phyloP scores from a whole-genome alignment of 495 filamentous ascomycete species.

The Aspergillus mulundensis region DNA sequence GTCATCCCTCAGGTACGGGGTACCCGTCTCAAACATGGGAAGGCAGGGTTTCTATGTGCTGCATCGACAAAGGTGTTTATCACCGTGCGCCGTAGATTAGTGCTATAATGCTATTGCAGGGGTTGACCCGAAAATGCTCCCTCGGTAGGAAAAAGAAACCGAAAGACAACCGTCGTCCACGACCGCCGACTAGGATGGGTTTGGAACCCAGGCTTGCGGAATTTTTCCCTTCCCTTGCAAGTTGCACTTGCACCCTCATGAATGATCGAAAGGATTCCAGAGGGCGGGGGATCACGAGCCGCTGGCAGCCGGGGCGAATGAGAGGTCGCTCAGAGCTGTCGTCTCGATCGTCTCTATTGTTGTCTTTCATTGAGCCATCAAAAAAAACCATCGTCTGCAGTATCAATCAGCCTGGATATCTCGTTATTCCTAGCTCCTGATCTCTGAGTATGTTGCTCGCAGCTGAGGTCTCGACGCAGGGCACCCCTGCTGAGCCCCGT shows the following conservation, averaged over 20 bases:
- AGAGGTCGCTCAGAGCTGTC: conserved; percentile 8
- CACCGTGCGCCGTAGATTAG: neutral
- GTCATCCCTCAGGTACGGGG: neutral
- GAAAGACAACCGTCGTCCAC: neutral
- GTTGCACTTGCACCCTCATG: neutral
- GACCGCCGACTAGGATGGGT: conserved; percentile 3
- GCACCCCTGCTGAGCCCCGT: neutral
- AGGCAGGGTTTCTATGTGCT: neutral
- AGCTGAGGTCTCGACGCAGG: neutral
- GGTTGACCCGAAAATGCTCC: neutral
- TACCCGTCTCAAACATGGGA: no score
- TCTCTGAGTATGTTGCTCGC: neutral
- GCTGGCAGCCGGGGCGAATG: conserved; percentile 1
- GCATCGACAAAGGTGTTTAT: neutral
- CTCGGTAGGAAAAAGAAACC: neutral
- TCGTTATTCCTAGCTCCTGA: neutral
- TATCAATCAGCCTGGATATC: neutral
- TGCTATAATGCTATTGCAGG: neutral
- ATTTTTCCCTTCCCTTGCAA: conserved; percentile 1
- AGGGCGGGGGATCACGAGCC: conserved; percentile 4
- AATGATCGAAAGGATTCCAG: neutral
- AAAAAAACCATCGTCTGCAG: conserved; percentile 3
- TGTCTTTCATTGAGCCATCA: conserved; percentile 3
- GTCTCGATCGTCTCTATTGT: conserved; percentile 4
- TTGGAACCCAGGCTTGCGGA: neutral